Evolutionary conservation across 2,329 filamentous ascomycete species (phyloP).

Genomic region (Cercospora berteroae): DNA sequence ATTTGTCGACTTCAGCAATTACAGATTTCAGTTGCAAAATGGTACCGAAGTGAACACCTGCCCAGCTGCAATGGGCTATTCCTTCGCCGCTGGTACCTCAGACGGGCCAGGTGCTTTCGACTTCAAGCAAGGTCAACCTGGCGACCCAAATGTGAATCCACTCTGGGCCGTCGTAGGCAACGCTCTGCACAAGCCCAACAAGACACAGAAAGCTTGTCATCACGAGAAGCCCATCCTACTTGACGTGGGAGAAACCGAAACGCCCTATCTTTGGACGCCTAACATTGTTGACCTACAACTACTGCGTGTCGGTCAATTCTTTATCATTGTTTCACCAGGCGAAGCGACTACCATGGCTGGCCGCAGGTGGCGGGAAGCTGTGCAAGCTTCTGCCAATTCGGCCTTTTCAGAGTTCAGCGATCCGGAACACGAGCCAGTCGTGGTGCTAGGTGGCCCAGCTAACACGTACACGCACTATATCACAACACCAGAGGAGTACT

Average conservation of each 20-base stretch:
- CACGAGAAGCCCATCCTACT: constrained; percentile 79
- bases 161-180: constrained; percentile 76
- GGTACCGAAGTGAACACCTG: constrained; percentile 71
- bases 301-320: constrained; percentile 77
- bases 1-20: constrained; percentile 78
- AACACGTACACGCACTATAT: constrained; percentile 89
- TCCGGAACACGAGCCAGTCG: constrained; percentile 59
- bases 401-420: constrained; percentile 36
- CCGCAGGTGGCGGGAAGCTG: constrained; percentile 75
- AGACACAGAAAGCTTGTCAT: constrained; percentile 73
- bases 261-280: constrained; percentile 82
- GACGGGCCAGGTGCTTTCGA: constrained; percentile 91
- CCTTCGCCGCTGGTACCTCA: constrained; percentile 87
- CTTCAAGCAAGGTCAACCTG: constrained; percentile 83
- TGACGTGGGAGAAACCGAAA: constrained; percentile 76
- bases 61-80: constrained; percentile 83
- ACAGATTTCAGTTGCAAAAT: constrained; percentile 70
- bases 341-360: constrained; percentile 93
- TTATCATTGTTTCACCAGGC: constrained; percentile 80
- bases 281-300: constrained; percentile 89
- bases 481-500: constrained; percentile 75
- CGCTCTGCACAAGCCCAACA: constrained; percentile 67
- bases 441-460: constrained; percentile 82
- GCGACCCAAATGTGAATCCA: constrained; percentile 69
- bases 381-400: constrained; percentile 52